phyloP scores from a whole-genome alignment of 768 basidiomycete genomes.

The Zangia roseola region DNA sequence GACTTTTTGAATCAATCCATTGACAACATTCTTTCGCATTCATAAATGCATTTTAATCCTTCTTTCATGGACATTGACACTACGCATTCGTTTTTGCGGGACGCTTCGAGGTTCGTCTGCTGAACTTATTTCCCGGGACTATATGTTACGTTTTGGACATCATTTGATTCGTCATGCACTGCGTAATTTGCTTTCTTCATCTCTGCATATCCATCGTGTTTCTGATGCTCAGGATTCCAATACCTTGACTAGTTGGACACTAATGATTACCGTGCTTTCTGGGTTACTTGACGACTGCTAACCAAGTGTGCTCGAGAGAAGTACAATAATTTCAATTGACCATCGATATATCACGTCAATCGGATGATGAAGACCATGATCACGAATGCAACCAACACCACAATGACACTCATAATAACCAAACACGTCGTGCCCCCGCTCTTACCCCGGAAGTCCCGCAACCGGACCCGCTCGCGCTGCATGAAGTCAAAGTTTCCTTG shows the following conservation, averaged over 20 bases:
- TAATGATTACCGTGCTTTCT: constrained; percentile 5
- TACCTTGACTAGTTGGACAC: constrained; percentile 11
- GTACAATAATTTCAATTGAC: constrained; percentile 5
- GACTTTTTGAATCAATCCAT: constrained; percentile 69
- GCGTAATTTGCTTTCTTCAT: constrained; percentile 3
- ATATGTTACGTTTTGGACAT: constrained; percentile 8
- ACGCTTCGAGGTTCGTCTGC: neutral
- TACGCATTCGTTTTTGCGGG: neutral
- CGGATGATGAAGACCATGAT: constrained; percentile 74
- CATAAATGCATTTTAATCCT: constrained; percentile 30
- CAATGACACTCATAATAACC: constrained; percentile 58
- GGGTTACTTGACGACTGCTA: neutral
- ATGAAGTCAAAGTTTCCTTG: constrained; percentile 71
- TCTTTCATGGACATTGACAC: constrained; percentile 3
- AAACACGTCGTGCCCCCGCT: constrained; percentile 73
- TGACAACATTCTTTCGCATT: constrained; percentile 60
- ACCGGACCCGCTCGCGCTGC: constrained; percentile 58
- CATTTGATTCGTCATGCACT: neutral
- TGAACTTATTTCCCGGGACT: constrained; percentile 5
- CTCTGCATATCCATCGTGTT: constrained; percentile 4
- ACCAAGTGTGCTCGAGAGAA: neutral
- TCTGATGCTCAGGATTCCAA: constrained; percentile 11
- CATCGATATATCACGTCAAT: constrained; percentile 40
- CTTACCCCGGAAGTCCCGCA: constrained; percentile 63
- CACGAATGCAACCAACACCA: constrained; percentile 67